Percentiles rank a stretch among this genome's conserved stretches.
Evolutionary conservation across 2,329 filamentous ascomycete genomes (phyloP).

Genomic region (Aspergillus ibericus): DNA sequence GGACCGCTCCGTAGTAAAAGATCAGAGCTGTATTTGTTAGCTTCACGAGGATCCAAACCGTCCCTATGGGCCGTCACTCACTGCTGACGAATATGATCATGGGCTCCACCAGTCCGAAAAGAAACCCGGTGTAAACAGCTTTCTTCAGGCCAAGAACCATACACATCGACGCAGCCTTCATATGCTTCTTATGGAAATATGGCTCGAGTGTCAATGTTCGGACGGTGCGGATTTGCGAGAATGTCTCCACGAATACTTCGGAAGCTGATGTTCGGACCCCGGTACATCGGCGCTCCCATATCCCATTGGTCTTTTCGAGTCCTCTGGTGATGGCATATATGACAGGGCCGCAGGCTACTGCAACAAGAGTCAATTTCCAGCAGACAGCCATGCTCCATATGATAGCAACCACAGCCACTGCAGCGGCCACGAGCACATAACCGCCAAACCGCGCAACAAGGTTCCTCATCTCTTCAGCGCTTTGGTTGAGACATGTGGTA

Average conservation of each 20-base stretch:
- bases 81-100: conserved; percentile 67
- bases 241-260: conserved; percentile 69
- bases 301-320: conserved; percentile 64
- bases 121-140: conserved; percentile 65
- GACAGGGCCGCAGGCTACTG: conserved; percentile 66
- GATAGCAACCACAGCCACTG: conserved; percentile 69
- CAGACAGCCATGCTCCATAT: conserved; percentile 71
- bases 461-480: conserved; percentile 84
- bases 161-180: conserved; percentile 51
- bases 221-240: conserved; percentile 77
- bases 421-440: conserved; percentile 63
- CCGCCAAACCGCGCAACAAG: conserved; percentile 76
- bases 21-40: conserved; percentile 58
- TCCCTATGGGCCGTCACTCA: conserved; percentile 24
- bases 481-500: conserved; percentile 71
- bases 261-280: conserved; percentile 61
- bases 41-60: no score
- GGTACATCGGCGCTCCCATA: conserved; percentile 72
- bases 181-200: conserved; percentile 68
- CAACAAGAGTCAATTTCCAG: conserved; percentile 80
- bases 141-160: conserved; percentile 65
- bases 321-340: conserved; percentile 65
- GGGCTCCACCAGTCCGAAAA: conserved; percentile 77
- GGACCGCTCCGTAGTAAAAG: conserved; percentile 75
- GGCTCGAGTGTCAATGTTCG: conserved; percentile 71